Conservation (phyloP, 352 stramenopile genomes). For the Pythium brachiatum region DNA sequence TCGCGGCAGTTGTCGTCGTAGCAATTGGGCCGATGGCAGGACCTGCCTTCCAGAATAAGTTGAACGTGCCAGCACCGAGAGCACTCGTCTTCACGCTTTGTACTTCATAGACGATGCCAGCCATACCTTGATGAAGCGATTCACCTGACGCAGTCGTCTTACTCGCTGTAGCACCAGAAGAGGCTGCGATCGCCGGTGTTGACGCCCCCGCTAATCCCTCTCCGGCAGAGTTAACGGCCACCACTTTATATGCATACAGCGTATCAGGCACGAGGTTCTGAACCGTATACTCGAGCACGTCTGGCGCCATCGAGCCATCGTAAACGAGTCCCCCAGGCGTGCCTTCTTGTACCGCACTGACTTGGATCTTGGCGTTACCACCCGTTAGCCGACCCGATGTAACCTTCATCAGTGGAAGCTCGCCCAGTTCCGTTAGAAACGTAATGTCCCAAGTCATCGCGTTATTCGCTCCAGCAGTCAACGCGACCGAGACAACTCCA, state of each 20-base stretch:
- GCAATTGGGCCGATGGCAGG: conserved; percentile 40
- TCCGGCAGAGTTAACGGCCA: conserved; percentile 92
- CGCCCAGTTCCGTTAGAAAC: conserved; percentile 92
- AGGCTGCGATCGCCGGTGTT: conserved; percentile 91
- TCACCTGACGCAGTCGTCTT: conserved; percentile 90
- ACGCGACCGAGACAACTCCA: conserved; percentile 71
- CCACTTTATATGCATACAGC: conserved; percentile 91
- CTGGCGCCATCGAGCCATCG: conserved; percentile 83
- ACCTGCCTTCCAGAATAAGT: conserved; percentile 38
- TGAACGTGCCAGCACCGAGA: conserved; percentile 43
- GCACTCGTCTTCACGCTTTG: conserved; percentile 82
- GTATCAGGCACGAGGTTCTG: conserved; percentile 85
- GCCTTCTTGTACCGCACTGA: conserved; percentile 80
- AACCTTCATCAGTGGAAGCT: conserved; percentile 90
- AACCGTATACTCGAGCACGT: conserved; percentile 74
- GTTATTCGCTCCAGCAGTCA: conserved; percentile 52
- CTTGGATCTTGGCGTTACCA: conserved; percentile 52
- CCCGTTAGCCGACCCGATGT: conserved; percentile 88
- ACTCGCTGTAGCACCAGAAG: conserved; percentile 79
- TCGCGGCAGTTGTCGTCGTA: conserved; percentile 38
- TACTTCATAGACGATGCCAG: conserved; percentile 94
- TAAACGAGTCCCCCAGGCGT: conserved; percentile 91
- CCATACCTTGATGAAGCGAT: conserved; percentile 88
- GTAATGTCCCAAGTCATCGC: conserved; percentile 86
- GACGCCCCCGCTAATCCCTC: conserved; percentile 82